These are phyloP conservation scores for Dendrobium catenatum DNA, from an alignment of 106 monocot species.

Conservation along the genomic window DNA sequence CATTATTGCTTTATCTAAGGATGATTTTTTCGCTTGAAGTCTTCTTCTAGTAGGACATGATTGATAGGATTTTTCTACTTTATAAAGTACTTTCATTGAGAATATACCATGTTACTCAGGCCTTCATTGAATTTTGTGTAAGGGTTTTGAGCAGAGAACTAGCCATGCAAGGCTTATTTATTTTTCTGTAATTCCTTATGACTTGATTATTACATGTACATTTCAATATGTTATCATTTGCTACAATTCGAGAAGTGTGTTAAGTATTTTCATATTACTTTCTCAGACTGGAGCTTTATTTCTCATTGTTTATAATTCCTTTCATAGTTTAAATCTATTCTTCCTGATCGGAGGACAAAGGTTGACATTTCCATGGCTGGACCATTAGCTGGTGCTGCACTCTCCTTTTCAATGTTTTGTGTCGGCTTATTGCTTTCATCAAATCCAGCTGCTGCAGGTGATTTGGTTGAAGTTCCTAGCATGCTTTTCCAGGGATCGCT, in stretches of 20 bases:
- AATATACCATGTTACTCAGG: neutral
- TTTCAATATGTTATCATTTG: neutral
- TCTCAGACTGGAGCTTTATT: neutral
- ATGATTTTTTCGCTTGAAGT: neutral
- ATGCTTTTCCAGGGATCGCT: constrained; percentile 88
- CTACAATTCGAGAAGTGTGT: neutral
- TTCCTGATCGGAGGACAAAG: constrained; percentile 75
- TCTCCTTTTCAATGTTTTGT: constrained; percentile 94
- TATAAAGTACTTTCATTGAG: neutral
- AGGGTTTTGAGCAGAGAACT: neutral
- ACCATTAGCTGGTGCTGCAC: constrained; percentile 81
- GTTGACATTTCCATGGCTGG: constrained; percentile 88
- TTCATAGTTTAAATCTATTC: constrained; percentile 91
- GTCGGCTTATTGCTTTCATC: constrained; percentile 76
- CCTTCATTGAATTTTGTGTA: neutral
- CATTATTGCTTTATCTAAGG: neutral
- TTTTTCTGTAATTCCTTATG: neutral
- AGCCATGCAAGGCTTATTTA: neutral
- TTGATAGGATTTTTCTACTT: neutral
- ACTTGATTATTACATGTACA: neutral
- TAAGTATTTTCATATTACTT: neutral
- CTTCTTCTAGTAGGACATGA: neutral
- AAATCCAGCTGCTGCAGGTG: constrained; percentile 56
- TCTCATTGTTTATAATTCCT: constrained; percentile 2
- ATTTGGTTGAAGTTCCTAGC: constrained; percentile 87